Evolutionary conservation across 129 eudicot species (phyloP).

Genomic region (Scalesia atractyloides): DNA sequence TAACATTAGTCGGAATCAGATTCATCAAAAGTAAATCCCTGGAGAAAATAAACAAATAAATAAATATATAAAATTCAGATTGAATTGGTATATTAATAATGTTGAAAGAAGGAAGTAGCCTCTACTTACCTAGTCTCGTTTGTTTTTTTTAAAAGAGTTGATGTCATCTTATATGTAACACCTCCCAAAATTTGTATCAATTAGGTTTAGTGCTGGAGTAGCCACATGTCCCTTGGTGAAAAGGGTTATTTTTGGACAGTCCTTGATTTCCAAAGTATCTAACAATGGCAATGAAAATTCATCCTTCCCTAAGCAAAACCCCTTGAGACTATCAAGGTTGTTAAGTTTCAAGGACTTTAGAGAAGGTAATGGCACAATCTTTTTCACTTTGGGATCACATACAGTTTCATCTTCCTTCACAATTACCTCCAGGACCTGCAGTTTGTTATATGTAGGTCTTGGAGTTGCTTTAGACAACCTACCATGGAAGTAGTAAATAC

Average conservation of each 20-base stretch:
- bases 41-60: background rate
- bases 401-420: background rate
- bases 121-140: background rate
- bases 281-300: background rate
- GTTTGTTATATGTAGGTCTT: background rate
- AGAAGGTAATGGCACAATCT: background rate
- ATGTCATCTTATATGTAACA: background rate
- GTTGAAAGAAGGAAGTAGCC: background rate
- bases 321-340: background rate
- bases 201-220: background rate
- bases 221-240: background rate
- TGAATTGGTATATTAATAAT: background rate
- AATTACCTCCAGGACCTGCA: background rate
- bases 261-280: background rate
- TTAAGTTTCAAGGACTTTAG: background rate
- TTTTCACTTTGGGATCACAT: background rate
- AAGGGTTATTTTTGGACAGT: background rate
- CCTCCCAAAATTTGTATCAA: background rate
- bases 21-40: background rate
- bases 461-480: background rate
- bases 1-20: background rate
- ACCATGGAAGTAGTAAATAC: background rate
- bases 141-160: constrained; percentile 2
- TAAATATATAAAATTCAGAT: no score
- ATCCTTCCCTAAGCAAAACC: background rate